Conservation (phyloP, 331 rosid species). For the Stylosanthes scabra region DNA sequence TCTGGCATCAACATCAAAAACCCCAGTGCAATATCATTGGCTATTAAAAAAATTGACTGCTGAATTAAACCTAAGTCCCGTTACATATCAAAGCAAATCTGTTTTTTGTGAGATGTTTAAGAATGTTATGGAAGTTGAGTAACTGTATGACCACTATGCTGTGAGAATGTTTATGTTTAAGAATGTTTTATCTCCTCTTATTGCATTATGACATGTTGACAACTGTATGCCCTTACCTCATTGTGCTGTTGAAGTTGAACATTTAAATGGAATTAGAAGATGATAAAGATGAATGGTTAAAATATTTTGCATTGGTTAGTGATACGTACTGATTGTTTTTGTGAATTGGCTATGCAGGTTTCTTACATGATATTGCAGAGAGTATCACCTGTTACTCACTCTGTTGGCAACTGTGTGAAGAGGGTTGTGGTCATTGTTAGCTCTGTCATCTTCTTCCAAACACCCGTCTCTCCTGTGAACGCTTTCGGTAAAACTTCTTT, state of each 20-base stretch:
- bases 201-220: not conserved
- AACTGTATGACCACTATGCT: constrained; percentile 6
- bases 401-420: constrained; percentile 98
- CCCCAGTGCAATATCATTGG: not conserved
- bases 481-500: constrained; percentile 69
- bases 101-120: constrained; percentile 1
- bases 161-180: constrained; percentile 5
- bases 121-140: constrained; percentile 3
- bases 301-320: not conserved
- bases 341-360: constrained; percentile 68
- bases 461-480: constrained; percentile 84
- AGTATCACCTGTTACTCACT: constrained; percentile 99
- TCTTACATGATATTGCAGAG: constrained; percentile 98
- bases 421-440: constrained; percentile 98
- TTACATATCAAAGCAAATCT: not conserved
- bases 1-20: not conserved
- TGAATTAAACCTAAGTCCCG: constrained; percentile 3
- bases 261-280: no score
- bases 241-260: not conserved
- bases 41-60: constrained; percentile 1
- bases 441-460: constrained; percentile 94
- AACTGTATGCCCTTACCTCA: not conserved
- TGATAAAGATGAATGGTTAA: not conserved
- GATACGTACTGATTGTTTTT: constrained; percentile 27
- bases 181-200: constrained; percentile 1